A percentile compares a stretch with the other conserved stretches of the same genome.
Conservation (phyloP, 495 filamentous ascomycete species). For the Penicillium mononematosum region DNA sequence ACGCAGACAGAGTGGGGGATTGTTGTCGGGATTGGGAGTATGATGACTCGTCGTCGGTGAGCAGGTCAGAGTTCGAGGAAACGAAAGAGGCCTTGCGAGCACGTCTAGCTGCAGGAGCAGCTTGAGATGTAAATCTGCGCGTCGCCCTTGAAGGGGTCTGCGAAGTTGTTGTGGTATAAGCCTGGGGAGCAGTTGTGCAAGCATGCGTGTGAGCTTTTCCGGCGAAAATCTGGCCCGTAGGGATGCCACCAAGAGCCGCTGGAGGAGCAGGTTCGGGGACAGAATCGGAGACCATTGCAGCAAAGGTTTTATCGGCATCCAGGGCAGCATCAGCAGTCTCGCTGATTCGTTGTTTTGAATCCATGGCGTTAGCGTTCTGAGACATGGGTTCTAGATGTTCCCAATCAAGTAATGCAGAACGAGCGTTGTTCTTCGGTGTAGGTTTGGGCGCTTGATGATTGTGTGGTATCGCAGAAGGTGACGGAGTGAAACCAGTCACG, state of each 20-base stretch:
- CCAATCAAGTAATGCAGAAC: neutral
- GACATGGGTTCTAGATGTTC: neutral
- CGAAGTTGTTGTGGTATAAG: neutral
- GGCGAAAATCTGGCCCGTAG: neutral
- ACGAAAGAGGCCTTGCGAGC: slow-evolving; percentile 3
- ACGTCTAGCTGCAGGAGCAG: neutral
- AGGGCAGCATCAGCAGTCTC: neutral
- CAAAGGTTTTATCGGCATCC: neutral
- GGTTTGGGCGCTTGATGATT: neutral
- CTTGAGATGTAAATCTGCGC: neutral
- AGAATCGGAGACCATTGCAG: neutral
- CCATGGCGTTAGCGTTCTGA: neutral
- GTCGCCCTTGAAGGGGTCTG: neutral
- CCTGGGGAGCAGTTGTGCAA: neutral
- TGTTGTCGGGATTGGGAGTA: neutral
- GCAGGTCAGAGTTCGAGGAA: slow-evolving; percentile 3
- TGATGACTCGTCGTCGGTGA: slow-evolving; percentile 5
- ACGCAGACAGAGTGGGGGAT: neutral
- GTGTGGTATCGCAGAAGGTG: neutral
- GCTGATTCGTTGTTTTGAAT: neutral
- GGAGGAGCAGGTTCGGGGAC: neutral
- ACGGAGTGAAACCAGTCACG: neutral
- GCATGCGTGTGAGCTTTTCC: neutral
- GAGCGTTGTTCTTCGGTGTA: slow-evolving; percentile 9
- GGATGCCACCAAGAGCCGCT: neutral